These are phyloP conservation scores for Chlorella ohadii DNA, from an alignment of 139 green algal genomes.

Conservation along the genomic window DNA sequence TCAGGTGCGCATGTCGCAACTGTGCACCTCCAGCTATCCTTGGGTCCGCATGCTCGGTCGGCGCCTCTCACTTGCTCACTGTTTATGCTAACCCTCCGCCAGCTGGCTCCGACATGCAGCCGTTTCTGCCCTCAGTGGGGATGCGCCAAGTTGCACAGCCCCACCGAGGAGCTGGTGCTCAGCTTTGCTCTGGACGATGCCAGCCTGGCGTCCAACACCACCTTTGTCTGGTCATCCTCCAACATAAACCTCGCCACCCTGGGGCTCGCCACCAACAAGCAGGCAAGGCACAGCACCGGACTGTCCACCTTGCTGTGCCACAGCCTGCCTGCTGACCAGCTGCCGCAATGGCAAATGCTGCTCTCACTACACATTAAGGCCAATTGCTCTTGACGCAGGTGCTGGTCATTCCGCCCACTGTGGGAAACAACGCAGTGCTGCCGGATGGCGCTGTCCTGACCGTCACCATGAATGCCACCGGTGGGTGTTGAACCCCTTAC, in stretches of 20 bases:
- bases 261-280: neutral
- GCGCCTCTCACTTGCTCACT: too few relatives aligned
- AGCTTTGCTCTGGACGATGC: neutral
- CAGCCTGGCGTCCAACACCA: neutral
- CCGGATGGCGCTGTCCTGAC: neutral
- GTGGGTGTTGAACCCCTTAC: neutral
- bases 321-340: too few relatives aligned
- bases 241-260: neutral
- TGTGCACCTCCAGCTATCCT: neutral
- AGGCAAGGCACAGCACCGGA: neutral
- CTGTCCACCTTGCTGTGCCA: too few relatives aligned
- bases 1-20: neutral
- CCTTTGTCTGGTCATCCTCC: neutral
- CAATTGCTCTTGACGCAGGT: too few relatives aligned
- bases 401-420: neutral
- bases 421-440: neutral
- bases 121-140: neutral
- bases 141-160: constrained; percentile 4
- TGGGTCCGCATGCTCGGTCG: too few relatives aligned
- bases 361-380: too few relatives aligned
- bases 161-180: neutral
- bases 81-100: too few relatives aligned
- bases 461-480: neutral
- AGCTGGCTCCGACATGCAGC: neutral
- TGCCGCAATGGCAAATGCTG: too few relatives aligned